Evolutionary conservation across 1,284 basidiomycete genomes (phyloP).

Genomic region (Austropuccinia psidii): DNA sequence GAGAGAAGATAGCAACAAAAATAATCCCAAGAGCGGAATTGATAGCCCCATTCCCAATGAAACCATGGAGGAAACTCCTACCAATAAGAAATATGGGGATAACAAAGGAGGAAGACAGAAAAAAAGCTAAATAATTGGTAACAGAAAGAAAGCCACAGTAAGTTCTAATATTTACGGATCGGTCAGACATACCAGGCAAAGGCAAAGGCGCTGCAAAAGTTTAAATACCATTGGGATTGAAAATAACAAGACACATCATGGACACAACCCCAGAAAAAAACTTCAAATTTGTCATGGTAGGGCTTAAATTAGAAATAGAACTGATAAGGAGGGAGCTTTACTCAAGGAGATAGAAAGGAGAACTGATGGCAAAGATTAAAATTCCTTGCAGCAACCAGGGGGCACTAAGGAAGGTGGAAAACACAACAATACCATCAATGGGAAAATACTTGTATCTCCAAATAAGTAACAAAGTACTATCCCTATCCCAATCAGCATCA

Average conservation of each 20-base stretch:
- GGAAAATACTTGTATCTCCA: not conserved
- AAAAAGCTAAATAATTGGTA: not conserved
- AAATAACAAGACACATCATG: too few species aligned
- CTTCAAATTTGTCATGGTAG: not conserved
- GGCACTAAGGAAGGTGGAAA: not conserved
- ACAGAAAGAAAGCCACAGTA: not conserved
- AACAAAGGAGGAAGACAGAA: not conserved
- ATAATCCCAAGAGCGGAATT: too few species aligned
- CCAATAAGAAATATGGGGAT: too few species aligned
- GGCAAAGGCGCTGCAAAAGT: not conserved
- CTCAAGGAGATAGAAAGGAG: not conserved
- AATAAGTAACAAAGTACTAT: too few species aligned
- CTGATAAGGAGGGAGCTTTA: not conserved
- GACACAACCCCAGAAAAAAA: too few species aligned
- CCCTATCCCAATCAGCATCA: too few species aligned
- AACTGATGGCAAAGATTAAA: too few species aligned
- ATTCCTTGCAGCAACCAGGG: slow-evolving; percentile 1
- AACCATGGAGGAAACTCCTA: too few species aligned
- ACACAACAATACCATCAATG: not conserved
- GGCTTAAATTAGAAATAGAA: not conserved
- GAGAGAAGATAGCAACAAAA: not conserved
- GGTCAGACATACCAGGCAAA: not conserved
- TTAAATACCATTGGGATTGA: too few species aligned
- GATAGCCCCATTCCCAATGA: too few species aligned
- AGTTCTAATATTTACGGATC: not conserved